A percentile compares a stretch with the other conserved stretches of the same genome.
These are phyloP conservation scores for Pilatotrama ljubarskyi DNA, from an alignment of 768 basidiomycete species.

Conservation along the genomic window DNA sequence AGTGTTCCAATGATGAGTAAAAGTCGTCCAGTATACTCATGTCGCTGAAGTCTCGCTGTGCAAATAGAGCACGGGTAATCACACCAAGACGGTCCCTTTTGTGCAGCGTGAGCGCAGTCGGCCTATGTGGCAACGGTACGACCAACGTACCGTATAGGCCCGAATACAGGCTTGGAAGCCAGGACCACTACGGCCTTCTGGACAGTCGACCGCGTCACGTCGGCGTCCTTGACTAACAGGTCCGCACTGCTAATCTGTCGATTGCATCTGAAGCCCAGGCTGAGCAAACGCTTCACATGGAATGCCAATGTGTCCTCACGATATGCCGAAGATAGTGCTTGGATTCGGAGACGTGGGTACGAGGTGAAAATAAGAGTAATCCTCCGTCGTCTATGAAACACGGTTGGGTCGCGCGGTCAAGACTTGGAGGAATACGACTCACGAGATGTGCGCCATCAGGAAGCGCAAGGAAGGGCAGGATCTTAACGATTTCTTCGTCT, in stretches of 20 bases:
- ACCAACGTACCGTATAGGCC: slow-evolving; percentile 74
- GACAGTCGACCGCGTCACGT: slow-evolving; percentile 93
- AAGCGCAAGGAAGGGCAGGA: slow-evolving; percentile 92
- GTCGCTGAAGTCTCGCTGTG: slow-evolving; percentile 78
- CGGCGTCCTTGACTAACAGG: slow-evolving; percentile 73
- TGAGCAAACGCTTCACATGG: background rate
- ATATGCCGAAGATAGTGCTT: slow-evolving; percentile 93
- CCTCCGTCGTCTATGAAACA: slow-evolving; percentile 70
- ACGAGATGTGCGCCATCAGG: slow-evolving; percentile 97
- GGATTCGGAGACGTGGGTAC: slow-evolving; percentile 69
- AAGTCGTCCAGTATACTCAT: slow-evolving; percentile 90
- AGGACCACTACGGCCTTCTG: slow-evolving; percentile 98
- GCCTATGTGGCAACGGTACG: background rate
- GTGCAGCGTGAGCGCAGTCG: background rate
- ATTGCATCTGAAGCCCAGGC: slow-evolving; percentile 65
- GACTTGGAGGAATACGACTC: slow-evolving; percentile 31
- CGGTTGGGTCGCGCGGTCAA: slow-evolving; percentile 8
- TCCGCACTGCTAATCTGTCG: slow-evolving; percentile 86
- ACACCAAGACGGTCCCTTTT: slow-evolving; percentile 88
- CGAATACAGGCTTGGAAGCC: slow-evolving; percentile 88
- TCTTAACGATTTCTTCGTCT: slow-evolving; percentile 81
- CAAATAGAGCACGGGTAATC: slow-evolving; percentile 82
- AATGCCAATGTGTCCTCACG: slow-evolving; percentile 49
- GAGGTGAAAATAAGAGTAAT: slow-evolving; percentile 96
- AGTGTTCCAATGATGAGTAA: slow-evolving; percentile 69